Base-by-base conservation (phyloP, 176 grass and related monocot genomes). In the Eleusine indica region DNA sequence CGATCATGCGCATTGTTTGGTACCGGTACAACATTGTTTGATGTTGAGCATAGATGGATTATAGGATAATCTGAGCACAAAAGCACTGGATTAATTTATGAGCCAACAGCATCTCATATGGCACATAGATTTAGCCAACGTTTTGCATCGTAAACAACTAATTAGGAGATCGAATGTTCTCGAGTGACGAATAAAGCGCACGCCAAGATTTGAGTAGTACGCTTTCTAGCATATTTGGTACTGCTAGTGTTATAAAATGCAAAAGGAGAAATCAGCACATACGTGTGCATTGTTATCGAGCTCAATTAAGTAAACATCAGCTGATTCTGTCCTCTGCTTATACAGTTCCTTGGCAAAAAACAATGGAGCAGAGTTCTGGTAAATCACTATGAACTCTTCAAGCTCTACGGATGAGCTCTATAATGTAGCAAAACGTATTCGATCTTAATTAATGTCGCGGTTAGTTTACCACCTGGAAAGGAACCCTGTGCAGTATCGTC, bases 151-250 rank as follows among this genome's bases (percentile, higher is more conserved):
- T 72, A 51, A 85, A 78, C 4, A 63, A 71, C 21, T 2, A 5
- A 52, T 0, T 1, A 2, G 39, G 40, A 80, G 61, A 46, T 86
- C 3, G 77, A 75, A 68, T 73, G 35, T 86, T 71, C 70, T 74
- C 22, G 32, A 35, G 32, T 35, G 32, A 28, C 69, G 60, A 81
- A 81, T 87, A 87, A 81, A 81, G 62, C 29, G 15, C 35, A 28
- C 61, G 19, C 56, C 75, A 51, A 70, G 41, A 56, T 65, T 72
- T 64, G 54, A 73, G 38, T 35, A 58, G 43, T 80, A 80, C 47
- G 1, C 43, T 44, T 70, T 19, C 43, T 21, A 52, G 6, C 48
- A 43, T 43, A 70, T 66, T 12, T 56, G 7, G 10, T 41, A 47
- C 44, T 62, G 21, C 16, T 7, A 35, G 21, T 49, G 62, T 9